phyloP scores from a whole-genome alignment of 768 basidiomycete genomes.

The Lactarius tabidus region DNA sequence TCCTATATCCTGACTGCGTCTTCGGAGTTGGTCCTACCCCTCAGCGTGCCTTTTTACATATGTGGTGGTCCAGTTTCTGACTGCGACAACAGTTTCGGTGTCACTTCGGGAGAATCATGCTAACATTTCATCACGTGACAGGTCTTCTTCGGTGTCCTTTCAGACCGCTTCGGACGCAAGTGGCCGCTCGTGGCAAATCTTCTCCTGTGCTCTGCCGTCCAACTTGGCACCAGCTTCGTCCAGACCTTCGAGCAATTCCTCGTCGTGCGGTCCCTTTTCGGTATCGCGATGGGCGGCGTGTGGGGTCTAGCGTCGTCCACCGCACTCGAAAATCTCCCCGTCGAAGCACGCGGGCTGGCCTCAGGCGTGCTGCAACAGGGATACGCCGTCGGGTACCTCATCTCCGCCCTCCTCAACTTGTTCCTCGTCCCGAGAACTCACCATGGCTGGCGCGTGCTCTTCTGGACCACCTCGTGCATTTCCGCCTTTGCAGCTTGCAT shows the following conservation, averaged over 20 bases:
- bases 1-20: too few relatives aligned
- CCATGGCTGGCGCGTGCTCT: slow-evolving; percentile 64
- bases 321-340: slow-evolving; percentile 85
- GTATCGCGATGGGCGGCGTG: slow-evolving; percentile 84
- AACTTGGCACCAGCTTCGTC: slow-evolving; percentile 79
- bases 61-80: neutral
- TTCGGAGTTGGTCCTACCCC: neutral
- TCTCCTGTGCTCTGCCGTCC: slow-evolving; percentile 61
- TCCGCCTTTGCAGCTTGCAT: slow-evolving; percentile 64
- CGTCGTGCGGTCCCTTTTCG: slow-evolving; percentile 77
- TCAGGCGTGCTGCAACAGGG: slow-evolving; percentile 87
- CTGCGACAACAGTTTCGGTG: neutral
- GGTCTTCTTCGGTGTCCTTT: slow-evolving; percentile 77
- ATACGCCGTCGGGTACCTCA: slow-evolving; percentile 80
- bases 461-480: slow-evolving; percentile 75
- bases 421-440: slow-evolving; percentile 42
- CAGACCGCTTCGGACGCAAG: slow-evolving; percentile 88
- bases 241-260: slow-evolving; percentile 76
- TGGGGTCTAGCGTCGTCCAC: slow-evolving; percentile 84
- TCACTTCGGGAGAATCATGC: neutral
- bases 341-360: slow-evolving; percentile 79
- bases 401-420: slow-evolving; percentile 82
- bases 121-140: slow-evolving; percentile 18
- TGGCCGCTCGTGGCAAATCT: slow-evolving; percentile 86
- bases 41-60: too few relatives aligned